Base-by-base conservation (phyloP, 495 filamentous ascomycete genomes). In the Penicillium turbatum region DNA sequence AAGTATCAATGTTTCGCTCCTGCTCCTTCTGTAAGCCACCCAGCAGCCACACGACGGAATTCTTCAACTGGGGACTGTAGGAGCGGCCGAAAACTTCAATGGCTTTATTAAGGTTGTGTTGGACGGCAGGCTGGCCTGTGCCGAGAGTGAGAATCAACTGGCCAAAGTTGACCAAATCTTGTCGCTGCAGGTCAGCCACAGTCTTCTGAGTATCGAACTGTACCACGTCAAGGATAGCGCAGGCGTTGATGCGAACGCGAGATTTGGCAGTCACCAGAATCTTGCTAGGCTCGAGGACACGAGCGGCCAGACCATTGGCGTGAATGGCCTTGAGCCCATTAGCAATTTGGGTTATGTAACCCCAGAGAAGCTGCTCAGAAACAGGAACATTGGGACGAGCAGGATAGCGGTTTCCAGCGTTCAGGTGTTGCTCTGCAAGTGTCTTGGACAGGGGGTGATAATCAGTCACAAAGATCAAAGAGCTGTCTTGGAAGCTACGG, bases 391-490 rank as follows among this genome's bases (percentile, higher is more conserved):
- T 71, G 59, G 72, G 57, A 38, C 78, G 72, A 49, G 71, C 67
- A 39, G 72, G 69, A 57, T 78, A 84, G 56, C 82, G 73, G 49
- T 76, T 74, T 43, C 75, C 79, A 13, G 72, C 67, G 34, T 81
- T 79, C 56, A 95, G 84, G 57, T 96, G 86, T 54, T 89, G 82
- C 62, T 97, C 92, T 30, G 84, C 83, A 12, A 98, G 77, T 3
- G 93, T 96, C 70, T 93, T 95, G 24, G 92, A 87, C 19, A 90
- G 73, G 1, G 93, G 95, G 63, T 95, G 88, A 63, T 92, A 98
- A 66, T 95, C 89, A 52, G 88, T 95, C 31, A 95, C 90, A 65
- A 97, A 88, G 53, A 98, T 86, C 48, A 98, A 78, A 13, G 95
- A 97, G 68, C 87, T 95, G 62, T 97, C 95, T 54, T 90, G 88